Percentiles rank a stretch among this genome's conserved stretches.
Evolutionary conservation across 331 rosid genomes (phyloP).

Genomic region (Malus hybrid): DNA sequence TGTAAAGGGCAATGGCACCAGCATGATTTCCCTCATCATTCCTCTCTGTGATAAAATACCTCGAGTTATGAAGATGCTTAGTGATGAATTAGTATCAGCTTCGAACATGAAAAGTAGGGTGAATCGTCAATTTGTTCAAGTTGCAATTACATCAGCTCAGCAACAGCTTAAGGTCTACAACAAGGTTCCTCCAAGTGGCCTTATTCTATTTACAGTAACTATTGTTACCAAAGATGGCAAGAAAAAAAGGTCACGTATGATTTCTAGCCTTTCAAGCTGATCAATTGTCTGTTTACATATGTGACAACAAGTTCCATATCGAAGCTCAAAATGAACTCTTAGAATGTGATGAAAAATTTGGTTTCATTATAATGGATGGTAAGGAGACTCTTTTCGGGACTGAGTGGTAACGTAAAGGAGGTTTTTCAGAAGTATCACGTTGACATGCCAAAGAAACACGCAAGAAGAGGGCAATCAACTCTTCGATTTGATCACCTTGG

Average conservation of each 20-base stretch:
- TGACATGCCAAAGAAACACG: neutral
- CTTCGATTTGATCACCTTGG: neutral
- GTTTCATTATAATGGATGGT: constrained; percentile 1
- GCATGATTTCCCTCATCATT: constrained; percentile 4
- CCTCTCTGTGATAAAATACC: neutral
- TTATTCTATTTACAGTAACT: neutral
- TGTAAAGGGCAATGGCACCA: constrained; percentile 6
- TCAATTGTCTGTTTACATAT: neutral
- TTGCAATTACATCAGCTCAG: neutral
- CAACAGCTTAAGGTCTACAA: neutral
- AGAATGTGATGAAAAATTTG: neutral
- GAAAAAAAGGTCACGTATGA: neutral
- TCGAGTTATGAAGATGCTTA: neutral
- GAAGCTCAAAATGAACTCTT: neutral
- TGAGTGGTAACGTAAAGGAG: neutral
- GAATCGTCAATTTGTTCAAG: neutral
- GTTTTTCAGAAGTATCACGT: neutral
- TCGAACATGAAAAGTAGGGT: neutral
- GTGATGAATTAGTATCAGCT: neutral
- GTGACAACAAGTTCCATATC: constrained; percentile 2
- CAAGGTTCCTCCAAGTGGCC: neutral
- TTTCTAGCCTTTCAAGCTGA: neutral
- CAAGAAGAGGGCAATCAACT: neutral
- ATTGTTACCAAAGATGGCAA: neutral
- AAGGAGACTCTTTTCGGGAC: neutral